Evolutionary conservation across 768 basidiomycete genomes (phyloP), one percentile per base, ranked within the genome.

Genomic region (Cystoderma amianthinum): DNA sequence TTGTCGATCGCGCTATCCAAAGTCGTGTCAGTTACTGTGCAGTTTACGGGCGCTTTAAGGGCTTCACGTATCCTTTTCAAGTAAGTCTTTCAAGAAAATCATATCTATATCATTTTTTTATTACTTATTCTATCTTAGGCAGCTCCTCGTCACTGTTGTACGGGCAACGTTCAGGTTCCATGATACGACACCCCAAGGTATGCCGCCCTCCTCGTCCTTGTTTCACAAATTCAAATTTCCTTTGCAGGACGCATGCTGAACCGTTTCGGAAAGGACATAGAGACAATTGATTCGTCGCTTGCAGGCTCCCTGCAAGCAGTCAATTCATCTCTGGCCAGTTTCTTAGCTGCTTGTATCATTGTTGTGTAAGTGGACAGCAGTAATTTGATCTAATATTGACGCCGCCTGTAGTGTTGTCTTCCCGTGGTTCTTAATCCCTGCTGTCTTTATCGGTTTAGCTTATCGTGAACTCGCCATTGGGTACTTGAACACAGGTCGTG

Each of bases 161-260:
- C 70, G 78, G 11, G 86, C 89, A 5, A 90, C 90, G 4, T 89
- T 92, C 71, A 72, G 88, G 41, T 88, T 84, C 71, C 82, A 82
- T 53, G 87, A 91, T 54, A 80, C 82, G 0, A 91, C 89, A 0
- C 89, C 89, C 1, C 78, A 84, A 60, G 87, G 86, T 69, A 51
- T 24, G 42, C 34, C 41, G 7, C 10, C 5, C 3, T 9, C 11
- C 18, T 33, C 20, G 12, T 19, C 22, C 4, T 32, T 25, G 19
- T 12, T 23, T 36, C 3, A 46, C 21, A n/a, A 35, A 18, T 30
- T n/a, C 19, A 41, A 10, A 22, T 44, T 36, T 35, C 23, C 7
- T 40, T 19, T 41, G 20, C 54, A 78, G 86, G 88, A 28, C 82
- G 87, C 2, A 82, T 93, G 73, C 68, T 93, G 49, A 93, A 92